A percentile compares a stretch with the other conserved stretches of the same genome.
Evolutionary conservation across 2,329 filamentous ascomycete species (phyloP).

Genomic region (Fusarium phyllophilum): DNA sequence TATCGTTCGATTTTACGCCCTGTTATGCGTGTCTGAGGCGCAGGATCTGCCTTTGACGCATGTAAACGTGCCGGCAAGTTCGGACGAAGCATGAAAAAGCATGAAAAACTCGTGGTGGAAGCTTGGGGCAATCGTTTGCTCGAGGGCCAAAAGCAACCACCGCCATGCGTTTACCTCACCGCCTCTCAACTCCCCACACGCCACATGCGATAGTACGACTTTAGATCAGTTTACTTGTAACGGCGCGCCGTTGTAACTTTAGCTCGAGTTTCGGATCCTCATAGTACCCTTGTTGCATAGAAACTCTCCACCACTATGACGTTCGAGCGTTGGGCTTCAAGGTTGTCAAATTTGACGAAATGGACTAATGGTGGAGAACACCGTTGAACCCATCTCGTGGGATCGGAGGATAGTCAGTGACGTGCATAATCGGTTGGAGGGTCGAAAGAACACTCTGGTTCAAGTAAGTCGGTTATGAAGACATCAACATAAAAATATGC

Average conservation of each 20-base stretch:
- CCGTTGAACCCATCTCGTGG: slow-evolving; percentile 12
- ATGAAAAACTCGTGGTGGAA: slow-evolving; percentile 3
- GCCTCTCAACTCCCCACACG: slow-evolving; percentile 8
- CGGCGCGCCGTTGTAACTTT: slow-evolving; percentile 26
- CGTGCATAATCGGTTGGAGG: slow-evolving; percentile 15
- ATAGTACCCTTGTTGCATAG: slow-evolving; percentile 18
- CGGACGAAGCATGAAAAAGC: slow-evolving; percentile 8
- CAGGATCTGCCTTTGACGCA: slow-evolving; percentile 11
- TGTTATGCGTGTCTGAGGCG: slow-evolving; percentile 23
- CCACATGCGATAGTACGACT: slow-evolving; percentile 29
- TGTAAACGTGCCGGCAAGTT: slow-evolving; percentile 11
- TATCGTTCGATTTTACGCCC: slow-evolving; percentile 8
- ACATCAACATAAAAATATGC: not conserved
- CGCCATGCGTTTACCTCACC: slow-evolving; percentile 11
- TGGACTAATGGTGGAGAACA: slow-evolving; percentile 17
- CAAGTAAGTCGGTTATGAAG: not conserved
- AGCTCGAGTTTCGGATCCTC: slow-evolving; percentile 12
- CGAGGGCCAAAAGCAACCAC: not conserved
- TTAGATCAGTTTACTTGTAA: slow-evolving; percentile 26
- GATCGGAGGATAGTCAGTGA: slow-evolving; percentile 11
- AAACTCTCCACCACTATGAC: slow-evolving; percentile 26
- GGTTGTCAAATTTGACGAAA: slow-evolving; percentile 13
- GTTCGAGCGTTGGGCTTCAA: slow-evolving; percentile 11
- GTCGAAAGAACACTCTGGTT: not conserved
- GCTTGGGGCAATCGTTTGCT: slow-evolving; percentile 4